These are phyloP conservation scores for Chaetomium globosum DNA, from an alignment of 2,329 filamentous ascomycete genomes.

Conservation along the genomic window DNA sequence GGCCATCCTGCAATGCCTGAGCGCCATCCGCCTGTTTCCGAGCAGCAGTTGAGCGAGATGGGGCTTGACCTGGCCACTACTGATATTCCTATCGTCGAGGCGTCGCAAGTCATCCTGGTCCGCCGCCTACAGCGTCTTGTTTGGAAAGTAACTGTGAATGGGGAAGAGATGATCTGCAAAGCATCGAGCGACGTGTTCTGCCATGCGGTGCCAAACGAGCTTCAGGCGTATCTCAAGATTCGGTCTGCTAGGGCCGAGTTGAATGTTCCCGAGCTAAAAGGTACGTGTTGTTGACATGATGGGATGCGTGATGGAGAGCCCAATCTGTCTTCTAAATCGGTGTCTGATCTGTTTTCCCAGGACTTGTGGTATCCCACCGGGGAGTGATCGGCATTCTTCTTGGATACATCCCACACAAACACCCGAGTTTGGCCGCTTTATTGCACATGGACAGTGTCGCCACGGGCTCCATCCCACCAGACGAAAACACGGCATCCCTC, in stretches of 20 bases:
- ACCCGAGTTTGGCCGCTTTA: neutral
- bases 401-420: constrained; percentile 1
- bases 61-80: neutral
- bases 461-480: neutral
- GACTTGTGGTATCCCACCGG: neutral
- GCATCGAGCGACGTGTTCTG: neutral
- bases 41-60: neutral
- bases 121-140: neutral
- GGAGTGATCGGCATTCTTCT: constrained; percentile 12
- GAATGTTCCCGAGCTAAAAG: neutral
- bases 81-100: neutral
- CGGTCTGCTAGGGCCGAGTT: neutral
- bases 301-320: no score
- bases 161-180: constrained; percentile 7
- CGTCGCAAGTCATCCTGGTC: neutral
- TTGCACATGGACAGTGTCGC: neutral
- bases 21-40: constrained; percentile 1
- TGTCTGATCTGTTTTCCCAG: neutral
- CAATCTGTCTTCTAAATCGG: no score
- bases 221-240: constrained; percentile 6
- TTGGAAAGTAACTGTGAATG: constrained; percentile 1
- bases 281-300: neutral
- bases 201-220: neutral
- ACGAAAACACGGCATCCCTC: neutral
- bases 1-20: neutral